These are phyloP conservation scores for Plantago coronopus DNA, from an alignment of 305 asterid genomes.

Conservation along the genomic window DNA sequence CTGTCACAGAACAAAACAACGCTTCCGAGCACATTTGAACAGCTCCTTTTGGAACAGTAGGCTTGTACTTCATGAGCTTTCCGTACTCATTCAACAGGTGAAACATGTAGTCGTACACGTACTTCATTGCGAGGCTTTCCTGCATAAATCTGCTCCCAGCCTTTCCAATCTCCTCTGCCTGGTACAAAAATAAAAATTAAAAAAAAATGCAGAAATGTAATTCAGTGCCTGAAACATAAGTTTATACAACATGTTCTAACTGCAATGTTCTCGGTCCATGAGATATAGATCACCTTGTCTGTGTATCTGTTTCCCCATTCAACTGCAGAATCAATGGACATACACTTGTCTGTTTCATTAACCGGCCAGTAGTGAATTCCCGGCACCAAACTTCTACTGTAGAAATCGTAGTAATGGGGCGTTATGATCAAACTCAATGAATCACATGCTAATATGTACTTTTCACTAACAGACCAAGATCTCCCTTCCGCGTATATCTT, in stretches of 20 bases:
- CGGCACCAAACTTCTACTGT: constrained; percentile 67
- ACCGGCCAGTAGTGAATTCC: constrained; percentile 78
- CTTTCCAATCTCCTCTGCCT: constrained; percentile 76
- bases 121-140: constrained; percentile 54
- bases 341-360: constrained; percentile 35
- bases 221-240: too few species aligned
- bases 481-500: constrained; percentile 86
- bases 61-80: constrained; percentile 62
- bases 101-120: constrained; percentile 65
- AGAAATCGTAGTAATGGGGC: constrained; percentile 70
- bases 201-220: too few species aligned
- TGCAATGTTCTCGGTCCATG: too few species aligned
- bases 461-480: constrained; percentile 93
- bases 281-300: constrained; percentile 34
- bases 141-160: constrained; percentile 65
- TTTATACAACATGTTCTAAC: neutral
- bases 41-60: constrained; percentile 57
- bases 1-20: constrained; percentile 50
- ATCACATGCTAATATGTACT: constrained; percentile 74
- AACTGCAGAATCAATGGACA: constrained; percentile 55
- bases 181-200: constrained; percentile 6
- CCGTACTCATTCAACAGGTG: constrained; percentile 64
- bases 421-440: constrained; percentile 69
- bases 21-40: constrained; percentile 59
- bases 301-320: constrained; percentile 67